Base-by-base conservation (phyloP, 805 yeast species). In the Cyberlindnera veronae region DNA sequence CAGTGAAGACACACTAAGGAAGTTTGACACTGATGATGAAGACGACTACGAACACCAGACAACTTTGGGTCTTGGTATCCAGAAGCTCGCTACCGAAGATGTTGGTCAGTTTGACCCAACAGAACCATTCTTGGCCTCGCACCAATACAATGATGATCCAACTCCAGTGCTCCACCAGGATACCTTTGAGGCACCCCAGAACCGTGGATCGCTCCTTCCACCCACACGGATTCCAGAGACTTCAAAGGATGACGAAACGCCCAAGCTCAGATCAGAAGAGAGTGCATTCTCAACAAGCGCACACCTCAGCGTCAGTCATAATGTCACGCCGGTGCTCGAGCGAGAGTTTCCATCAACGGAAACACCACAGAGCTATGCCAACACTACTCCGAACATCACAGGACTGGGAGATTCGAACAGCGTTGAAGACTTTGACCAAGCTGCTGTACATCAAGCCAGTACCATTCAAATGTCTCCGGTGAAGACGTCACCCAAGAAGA, bases 71-170 rank as follows among this genome's bases (percentile, higher is more conserved):
- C 32, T 52, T 10, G 56, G 53, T 1, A 46, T 52, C 16, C 42
- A 41, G 8, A 41, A 39, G 13, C 19, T 51, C 12, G 31, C 53
- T 2, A 16, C 48, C 15, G 14, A 28, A 5, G 44, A 42, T 13
- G 38, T 30, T 14, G 31, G 34, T 16, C 34, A 9, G n/a, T n/a
- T n/a, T n/a, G n/a, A n/a, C n/a, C n/a, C n/a, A n/a, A n/a, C n/a
- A n/a, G n/a, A n/a, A n/a, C n/a, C n/a, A n/a, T n/a, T n/a, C n/a
- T n/a, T n/a, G n/a, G n/a, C n/a, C n/a, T n/a, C n/a, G n/a, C n/a
- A n/a, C n/a, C 7, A 6, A 3, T 45, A 49, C 32, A 48, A 48
- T 28, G 53, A 51, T 40, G 58, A 51, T 18, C 51, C 50, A 13
- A 54, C 58, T 9, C 54, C 58, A 9, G 36, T 36, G 13, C 32